Conservation (phyloP, 1,139 yeast genomes). For the Hansenula lynferdii region DNA sequence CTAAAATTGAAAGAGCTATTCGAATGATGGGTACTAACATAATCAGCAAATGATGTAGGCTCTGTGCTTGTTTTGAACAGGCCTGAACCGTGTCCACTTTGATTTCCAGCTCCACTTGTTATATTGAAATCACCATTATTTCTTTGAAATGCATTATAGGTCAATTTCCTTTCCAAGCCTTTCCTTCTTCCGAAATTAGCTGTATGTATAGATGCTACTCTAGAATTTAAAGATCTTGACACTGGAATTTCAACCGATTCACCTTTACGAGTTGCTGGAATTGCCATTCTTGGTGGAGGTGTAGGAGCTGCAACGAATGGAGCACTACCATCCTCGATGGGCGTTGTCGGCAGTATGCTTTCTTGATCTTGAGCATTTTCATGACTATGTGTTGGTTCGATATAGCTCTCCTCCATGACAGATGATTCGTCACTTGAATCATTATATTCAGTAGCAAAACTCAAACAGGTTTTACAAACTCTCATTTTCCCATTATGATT, state of each 20-base stretch:
- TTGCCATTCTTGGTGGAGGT: slow-evolving; percentile 76
- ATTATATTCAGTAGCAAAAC: slow-evolving; percentile 52
- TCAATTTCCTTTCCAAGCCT: slow-evolving; percentile 12
- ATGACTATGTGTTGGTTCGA: slow-evolving; percentile 20
- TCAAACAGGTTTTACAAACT: slow-evolving; percentile 75
- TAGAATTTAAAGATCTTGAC: slow-evolving; percentile 27
- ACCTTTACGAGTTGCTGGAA: slow-evolving; percentile 77
- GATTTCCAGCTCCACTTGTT: too few relatives aligned
- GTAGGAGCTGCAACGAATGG: slow-evolving; percentile 37
- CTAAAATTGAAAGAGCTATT: slow-evolving; percentile 20
- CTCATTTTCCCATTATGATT: slow-evolving; percentile 66
- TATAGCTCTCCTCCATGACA: slow-evolving; percentile 28
- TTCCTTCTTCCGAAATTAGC: slow-evolving; percentile 19
- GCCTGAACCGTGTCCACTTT: neutral
- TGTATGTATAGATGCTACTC: slow-evolving; percentile 21
- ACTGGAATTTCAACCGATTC: slow-evolving; percentile 74
- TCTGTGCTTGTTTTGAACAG: slow-evolving; percentile 5
- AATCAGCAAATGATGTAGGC: slow-evolving; percentile 20
- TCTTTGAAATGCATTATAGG: neutral
- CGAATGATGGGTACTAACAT: slow-evolving; percentile 15
- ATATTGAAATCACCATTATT: slow-evolving; percentile 1
- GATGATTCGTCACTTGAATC: slow-evolving; percentile 64
- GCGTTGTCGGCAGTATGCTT: slow-evolving; percentile 11
- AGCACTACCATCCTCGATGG: slow-evolving; percentile 9
- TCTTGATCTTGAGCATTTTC: slow-evolving; percentile 12